Percentiles rank a stretch among this genome's conserved stretches.
phyloP scores from a whole-genome alignment of 768 basidiomycete genomes.

The Trametes punicea region DNA sequence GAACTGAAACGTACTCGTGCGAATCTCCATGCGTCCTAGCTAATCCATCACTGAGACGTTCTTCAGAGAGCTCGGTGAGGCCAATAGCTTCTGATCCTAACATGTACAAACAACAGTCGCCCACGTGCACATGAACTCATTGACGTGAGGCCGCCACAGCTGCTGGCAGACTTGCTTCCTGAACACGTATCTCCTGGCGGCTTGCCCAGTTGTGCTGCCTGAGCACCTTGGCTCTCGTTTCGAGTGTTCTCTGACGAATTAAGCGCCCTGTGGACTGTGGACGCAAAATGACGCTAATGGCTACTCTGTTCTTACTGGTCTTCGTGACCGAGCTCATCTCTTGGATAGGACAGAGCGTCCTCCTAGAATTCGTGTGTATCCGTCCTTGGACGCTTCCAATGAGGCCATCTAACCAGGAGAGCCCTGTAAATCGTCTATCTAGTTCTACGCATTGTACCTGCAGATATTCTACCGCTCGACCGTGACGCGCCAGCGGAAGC shows the following conservation, averaged over 20 bases:
- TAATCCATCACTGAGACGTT: background rate
- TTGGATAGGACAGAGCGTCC: slow-evolving; percentile 85
- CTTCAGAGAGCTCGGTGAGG: slow-evolving; percentile 7
- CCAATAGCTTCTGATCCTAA: slow-evolving; percentile 29
- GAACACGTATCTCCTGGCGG: slow-evolving; percentile 16
- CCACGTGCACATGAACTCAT: slow-evolving; percentile 12
- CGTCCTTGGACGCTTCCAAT: too few relatives aligned
- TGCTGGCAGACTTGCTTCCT: slow-evolving; percentile 5
- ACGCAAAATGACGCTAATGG: slow-evolving; percentile 69
- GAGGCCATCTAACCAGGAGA: too few relatives aligned
- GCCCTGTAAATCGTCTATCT: too few relatives aligned
- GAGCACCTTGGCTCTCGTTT: slow-evolving; percentile 1
- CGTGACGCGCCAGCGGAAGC: slow-evolving; percentile 55
- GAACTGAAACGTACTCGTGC: too few relatives aligned
- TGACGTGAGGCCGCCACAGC: slow-evolving; percentile 7
- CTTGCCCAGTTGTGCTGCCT: background rate
- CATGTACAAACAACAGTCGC: slow-evolving; percentile 27
- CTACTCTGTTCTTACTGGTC: slow-evolving; percentile 79
- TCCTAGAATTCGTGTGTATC: slow-evolving; percentile 71
- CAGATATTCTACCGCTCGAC: slow-evolving; percentile 57
- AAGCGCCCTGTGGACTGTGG: background rate
- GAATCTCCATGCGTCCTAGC: too few relatives aligned
- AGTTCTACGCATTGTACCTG: slow-evolving; percentile 76
- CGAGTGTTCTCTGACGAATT: background rate
- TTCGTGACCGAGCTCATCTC: slow-evolving; percentile 80